These are phyloP conservation scores for Nakataea oryzae DNA, from an alignment of 2,329 filamentous ascomycete genomes.

Conservation along the genomic window DNA sequence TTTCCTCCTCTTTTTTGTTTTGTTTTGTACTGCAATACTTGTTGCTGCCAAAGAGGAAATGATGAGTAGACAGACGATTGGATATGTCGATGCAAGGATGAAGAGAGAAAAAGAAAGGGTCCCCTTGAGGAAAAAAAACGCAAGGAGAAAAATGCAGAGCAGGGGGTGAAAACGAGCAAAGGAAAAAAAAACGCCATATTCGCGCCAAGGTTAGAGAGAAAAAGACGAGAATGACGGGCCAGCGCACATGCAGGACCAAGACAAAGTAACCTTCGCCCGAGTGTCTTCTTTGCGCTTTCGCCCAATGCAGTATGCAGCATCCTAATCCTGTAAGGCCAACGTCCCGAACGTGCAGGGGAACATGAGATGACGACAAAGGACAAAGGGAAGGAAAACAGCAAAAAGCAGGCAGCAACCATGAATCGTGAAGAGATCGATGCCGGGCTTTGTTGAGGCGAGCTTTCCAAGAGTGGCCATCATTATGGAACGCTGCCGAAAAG, in stretches of 20 bases:
- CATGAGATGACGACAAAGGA: not conserved
- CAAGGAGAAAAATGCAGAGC: not conserved
- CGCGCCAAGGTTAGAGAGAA: not conserved
- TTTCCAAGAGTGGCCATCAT: not conserved
- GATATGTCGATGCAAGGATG: not conserved
- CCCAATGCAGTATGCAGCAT: not conserved
- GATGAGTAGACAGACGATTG: not conserved
- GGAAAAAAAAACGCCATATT: not conserved
- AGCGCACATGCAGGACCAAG: no score
- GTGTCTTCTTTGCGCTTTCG: not conserved
- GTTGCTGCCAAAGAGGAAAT: not conserved
- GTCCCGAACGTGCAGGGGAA: not conserved
- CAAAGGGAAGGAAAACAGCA: not conserved
- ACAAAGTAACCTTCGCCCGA: not conserved
- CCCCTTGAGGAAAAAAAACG: no score
- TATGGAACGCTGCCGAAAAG: not conserved
- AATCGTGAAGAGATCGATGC: not conserved
- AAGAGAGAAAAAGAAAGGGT: not conserved
- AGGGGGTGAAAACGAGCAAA: not conserved
- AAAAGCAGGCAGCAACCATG: not conserved
- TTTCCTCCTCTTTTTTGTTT: not conserved
- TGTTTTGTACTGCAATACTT: not conserved
- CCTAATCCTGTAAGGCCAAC: not conserved
- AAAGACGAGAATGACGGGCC: not conserved
- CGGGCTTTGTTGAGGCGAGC: not conserved